Percentiles rank a stretch among this genome's conserved stretches.
Evolutionary conservation across 2,329 filamentous ascomycete genomes (phyloP).

Genomic region (Arthroderma sp.): DNA sequence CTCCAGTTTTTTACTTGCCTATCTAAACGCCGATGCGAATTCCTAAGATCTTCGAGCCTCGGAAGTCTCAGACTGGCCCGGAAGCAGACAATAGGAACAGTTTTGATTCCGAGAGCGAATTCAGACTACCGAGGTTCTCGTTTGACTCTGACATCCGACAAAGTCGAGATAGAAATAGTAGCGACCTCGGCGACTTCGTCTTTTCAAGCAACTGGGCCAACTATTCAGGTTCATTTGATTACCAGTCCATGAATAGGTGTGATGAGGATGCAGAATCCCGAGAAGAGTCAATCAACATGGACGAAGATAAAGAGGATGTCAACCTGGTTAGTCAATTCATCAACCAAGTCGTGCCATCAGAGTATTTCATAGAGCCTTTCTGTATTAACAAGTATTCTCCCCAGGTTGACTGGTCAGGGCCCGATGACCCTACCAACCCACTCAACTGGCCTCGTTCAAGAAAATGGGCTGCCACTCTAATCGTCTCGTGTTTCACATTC

Average conservation of each 20-base stretch:
- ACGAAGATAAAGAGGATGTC: conserved; percentile 4
- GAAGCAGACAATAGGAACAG: too few species aligned
- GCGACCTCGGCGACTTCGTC: not conserved
- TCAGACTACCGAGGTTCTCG: not conserved
- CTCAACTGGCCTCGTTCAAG: conserved; percentile 42
- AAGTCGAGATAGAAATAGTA: not conserved
- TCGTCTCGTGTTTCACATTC: conserved; percentile 46
- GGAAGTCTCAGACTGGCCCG: too few species aligned
- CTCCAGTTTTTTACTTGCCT: too few species aligned
- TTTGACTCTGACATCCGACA: not conserved
- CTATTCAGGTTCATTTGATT: not conserved
- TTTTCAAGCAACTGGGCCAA: not conserved
- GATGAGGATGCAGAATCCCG: not conserved
- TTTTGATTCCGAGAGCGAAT: not conserved
- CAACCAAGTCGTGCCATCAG: too few species aligned
- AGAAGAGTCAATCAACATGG: not conserved
- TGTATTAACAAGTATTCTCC: not conserved
- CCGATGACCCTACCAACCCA: conserved; percentile 36
- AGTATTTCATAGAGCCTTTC: not conserved
- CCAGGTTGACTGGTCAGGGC: conserved; percentile 34
- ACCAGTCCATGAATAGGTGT: not conserved
- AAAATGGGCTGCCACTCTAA: conserved; percentile 45
- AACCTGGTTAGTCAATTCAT: conserved; percentile 3
- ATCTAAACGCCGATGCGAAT: too few species aligned
- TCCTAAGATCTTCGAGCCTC: too few species aligned